Base-by-base conservation (phyloP, 2,329 filamentous ascomycete genomes). In the Neonectria sp. region DNA sequence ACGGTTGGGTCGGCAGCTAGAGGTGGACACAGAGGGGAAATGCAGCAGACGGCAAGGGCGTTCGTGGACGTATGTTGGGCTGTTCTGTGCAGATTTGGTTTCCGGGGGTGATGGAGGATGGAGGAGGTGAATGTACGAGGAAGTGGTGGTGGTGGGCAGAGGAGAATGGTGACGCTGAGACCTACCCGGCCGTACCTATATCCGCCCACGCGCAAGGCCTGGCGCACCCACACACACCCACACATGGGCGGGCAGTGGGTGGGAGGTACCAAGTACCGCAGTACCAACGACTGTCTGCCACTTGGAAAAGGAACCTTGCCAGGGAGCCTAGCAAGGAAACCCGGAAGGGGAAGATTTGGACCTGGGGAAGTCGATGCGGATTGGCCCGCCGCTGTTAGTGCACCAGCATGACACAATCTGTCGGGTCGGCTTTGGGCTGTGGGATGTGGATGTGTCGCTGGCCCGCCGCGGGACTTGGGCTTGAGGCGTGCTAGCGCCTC, bases 381-480 rank as follows among this genome's bases (percentile, higher is more conserved):
- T 78, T 77, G 76, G 76, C 35, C 67, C 55, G 69, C 52, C 53
- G 55, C 49, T 46, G 59, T 69, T 75, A 76, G 76, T 71, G 76
- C 63, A 58, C 53, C 68, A 76, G 73, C 73, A 78, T 78, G 76
- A 78, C 76, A 78, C 76, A 78, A 78, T 78, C 73, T 77, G 76
- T 77, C 75, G 75, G 76, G 74, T 76, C 73, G 70, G 60, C 68
- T 74, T 74, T 73, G 66, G 68, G 21, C 43, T 66, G 68, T 60
- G 59, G 67, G 68, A 58, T 52, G 59, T 53, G 61, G 60, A 66
- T 68, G 58, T 59, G 57, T 55, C 25, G 29, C 33, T 53, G 63
- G 49, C 49, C 55, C 49, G 55, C 55, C 55, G 59, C 53, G 64
- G 64, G 64, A 62, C 59, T 55, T 64, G 60, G 51, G 55, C 35